Percentiles rank a stretch among this genome's conserved stretches.
Evolutionary conservation across 345 rosid genomes (phyloP).

Genomic region (Toxicodendron radicans): DNA sequence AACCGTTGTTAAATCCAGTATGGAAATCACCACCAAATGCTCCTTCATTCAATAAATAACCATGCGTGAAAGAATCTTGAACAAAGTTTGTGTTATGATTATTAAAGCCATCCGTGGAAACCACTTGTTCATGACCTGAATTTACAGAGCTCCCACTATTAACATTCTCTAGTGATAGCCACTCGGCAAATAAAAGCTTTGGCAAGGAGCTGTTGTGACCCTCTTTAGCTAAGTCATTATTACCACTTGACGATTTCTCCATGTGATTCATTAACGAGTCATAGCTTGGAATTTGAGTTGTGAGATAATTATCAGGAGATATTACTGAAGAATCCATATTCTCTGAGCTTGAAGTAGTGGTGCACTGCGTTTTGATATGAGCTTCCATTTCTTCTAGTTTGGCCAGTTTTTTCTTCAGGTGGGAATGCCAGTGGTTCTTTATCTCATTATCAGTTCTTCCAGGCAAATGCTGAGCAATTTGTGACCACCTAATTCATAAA

Average conservation of each 20-base stretch:
- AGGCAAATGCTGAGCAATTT: constrained; percentile 77
- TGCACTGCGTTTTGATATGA: constrained; percentile 23
- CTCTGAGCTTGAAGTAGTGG: constrained; percentile 31
- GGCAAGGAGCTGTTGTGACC: constrained; percentile 34
- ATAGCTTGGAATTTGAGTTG: constrained; percentile 26
- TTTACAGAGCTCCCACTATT: constrained; percentile 20
- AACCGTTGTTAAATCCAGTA: constrained; percentile 29
- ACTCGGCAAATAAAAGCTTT: constrained; percentile 67
- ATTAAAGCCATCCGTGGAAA: constrained; percentile 18
- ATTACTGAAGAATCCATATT: constrained; percentile 29
- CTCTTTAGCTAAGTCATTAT: constrained; percentile 25
- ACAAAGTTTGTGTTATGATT: constrained; percentile 24
- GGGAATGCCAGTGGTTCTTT: constrained; percentile 92
- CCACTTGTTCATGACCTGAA: constrained; percentile 11
- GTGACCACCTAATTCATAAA: constrained; percentile 67
- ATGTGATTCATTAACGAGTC: constrained; percentile 17
- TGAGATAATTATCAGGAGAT: constrained; percentile 27
- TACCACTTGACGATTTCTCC: constrained; percentile 26
- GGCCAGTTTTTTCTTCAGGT: constrained; percentile 62
- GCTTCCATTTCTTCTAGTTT: constrained; percentile 43
- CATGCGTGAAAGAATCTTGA: constrained; percentile 24
- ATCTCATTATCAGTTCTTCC: constrained; percentile 98
- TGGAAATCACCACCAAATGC: constrained; percentile 29
- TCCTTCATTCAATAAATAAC: constrained; percentile 22
- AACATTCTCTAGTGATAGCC: constrained; percentile 54